Base-by-base conservation (phyloP, 1,284 basidiomycete species). In the Puccinia coronata region DNA sequence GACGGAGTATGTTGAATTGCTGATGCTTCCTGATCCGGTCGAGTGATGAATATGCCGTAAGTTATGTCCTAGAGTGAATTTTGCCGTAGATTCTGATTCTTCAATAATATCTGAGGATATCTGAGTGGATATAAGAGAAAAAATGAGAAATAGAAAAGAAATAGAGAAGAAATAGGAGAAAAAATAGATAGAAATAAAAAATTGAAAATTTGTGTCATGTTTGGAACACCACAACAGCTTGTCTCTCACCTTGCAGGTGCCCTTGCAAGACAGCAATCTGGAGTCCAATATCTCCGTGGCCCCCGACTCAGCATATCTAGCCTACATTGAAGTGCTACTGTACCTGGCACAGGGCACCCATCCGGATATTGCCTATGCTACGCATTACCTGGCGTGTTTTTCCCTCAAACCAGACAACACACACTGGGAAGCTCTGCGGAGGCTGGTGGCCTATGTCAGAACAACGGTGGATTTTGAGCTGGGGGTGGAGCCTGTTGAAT, bases 311-410 rank as follows among this genome's bases (percentile, higher is more conserved):
- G 4, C 18, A 20, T 69, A 69, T 16, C 34, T 36, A 5, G 41
- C 65, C 3, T 23, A 16, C 34, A 69, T 69, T 41, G 34, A 36
- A 12, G 14, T 14, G 8, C 23, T 69, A 23, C 28, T 25, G 31
- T 69, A 69, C 28, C 5, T 69, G 11, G 65, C 65, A n/a, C 25
- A 36, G 65, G 65, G 65, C 34, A 69, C 65, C n/a, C 36, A 25
- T 3, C 65, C 65, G 12, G 28, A 69, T n/a, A 36, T 69, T 25
- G 41, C 65, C 43, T 69, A 11, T 43, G 65, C 65, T 41, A 25
- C 39, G 6, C 28, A 36, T 49, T 49, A 36, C 23, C n/a, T 69
- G 39, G 28, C 39, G 3, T 3, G 65, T 3, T 41, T 69, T 25
- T 36, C 31, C 3, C 16, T 36, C 18, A 41, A 49, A 8, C 65